phyloP scores from a whole-genome alignment of 257 asterid species.

The Capsicum chinense region DNA sequence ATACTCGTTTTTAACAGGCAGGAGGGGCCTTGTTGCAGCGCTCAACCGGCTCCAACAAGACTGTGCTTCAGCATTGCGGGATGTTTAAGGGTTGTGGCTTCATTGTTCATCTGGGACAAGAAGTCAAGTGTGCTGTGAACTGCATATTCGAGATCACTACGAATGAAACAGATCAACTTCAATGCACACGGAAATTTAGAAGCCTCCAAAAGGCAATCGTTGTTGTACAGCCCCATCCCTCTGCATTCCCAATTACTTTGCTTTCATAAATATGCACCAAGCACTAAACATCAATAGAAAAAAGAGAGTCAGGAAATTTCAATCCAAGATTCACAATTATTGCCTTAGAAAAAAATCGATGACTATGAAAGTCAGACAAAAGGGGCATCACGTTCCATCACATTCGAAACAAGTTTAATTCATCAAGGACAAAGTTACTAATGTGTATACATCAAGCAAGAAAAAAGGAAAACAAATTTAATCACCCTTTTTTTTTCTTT shows the following conservation, averaged over 20 bases:
- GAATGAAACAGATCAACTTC: neutral
- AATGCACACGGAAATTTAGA: constrained; percentile 3
- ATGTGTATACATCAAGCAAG: neutral
- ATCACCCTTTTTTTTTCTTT: neutral
- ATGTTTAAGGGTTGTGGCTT: constrained; percentile 25
- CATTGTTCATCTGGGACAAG: constrained; percentile 40
- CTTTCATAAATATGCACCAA: neutral
- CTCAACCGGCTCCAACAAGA: constrained; percentile 41
- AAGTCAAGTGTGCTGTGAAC: constrained; percentile 22
- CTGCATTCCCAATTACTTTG: constrained; percentile 27
- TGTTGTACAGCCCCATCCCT: constrained; percentile 11
- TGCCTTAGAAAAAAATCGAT: neutral
- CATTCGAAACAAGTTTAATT: neutral
- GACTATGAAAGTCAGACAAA: neutral
- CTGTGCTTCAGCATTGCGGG: constrained; percentile 37
- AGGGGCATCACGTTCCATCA: neutral
- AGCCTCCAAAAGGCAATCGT: constrained; percentile 13
- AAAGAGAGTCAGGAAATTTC: neutral
- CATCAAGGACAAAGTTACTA: neutral
- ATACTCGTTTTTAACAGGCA: constrained; percentile 18
- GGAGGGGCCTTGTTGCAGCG: constrained; percentile 32
- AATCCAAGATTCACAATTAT: neutral
- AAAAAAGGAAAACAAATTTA: neutral
- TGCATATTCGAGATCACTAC: neutral
- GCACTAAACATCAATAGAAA: neutral